Conservation (phyloP, 2,329 filamentous ascomycete species). For the Stagonosporopsis cucurbitacearum region DNA sequence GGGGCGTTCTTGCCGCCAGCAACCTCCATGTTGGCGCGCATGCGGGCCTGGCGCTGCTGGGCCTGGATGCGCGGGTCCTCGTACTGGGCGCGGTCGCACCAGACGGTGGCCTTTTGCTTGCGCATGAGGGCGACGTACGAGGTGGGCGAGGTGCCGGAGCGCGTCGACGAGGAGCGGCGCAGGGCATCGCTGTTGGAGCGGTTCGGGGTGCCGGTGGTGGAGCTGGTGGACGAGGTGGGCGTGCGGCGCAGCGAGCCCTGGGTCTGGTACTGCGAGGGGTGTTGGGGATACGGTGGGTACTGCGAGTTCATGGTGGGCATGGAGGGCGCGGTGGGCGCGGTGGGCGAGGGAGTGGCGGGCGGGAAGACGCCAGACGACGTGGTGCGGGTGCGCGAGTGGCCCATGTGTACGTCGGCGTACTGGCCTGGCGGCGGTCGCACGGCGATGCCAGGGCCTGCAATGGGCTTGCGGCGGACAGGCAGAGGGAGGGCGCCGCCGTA, state of each 20-base stretch:
- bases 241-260: constrained; percentile 58
- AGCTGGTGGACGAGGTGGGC: constrained; percentile 73
- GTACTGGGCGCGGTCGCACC: constrained; percentile 93
- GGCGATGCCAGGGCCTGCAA: constrained; percentile 41
- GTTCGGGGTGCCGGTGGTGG: constrained; percentile 58
- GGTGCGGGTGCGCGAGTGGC: constrained; percentile 48
- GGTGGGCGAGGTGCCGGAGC: constrained; percentile 69
- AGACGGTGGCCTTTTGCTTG: constrained; percentile 96
- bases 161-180: constrained; percentile 80
- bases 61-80: constrained; percentile 86
- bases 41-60: constrained; percentile 85
- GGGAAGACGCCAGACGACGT: constrained; percentile 48
- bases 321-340: constrained; percentile 34
- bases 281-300: constrained; percentile 33
- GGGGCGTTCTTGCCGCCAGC: constrained; percentile 63
- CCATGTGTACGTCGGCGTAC: constrained; percentile 32
- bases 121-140: constrained; percentile 95
- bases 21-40: constrained; percentile 83
- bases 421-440: constrained; percentile 39
- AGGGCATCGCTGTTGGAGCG: constrained; percentile 60
- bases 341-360: constrained; percentile 23
- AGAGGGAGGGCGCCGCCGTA: constrained; percentile 34
- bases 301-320: constrained; percentile 40
- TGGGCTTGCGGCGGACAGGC: constrained; percentile 45
- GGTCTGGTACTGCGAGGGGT: constrained; percentile 45